A percentile compares a stretch with the other conserved stretches of the same genome.
phyloP scores from a whole-genome alignment of 164 flowering plant genomes.

The Euptelea pleiosperma region DNA sequence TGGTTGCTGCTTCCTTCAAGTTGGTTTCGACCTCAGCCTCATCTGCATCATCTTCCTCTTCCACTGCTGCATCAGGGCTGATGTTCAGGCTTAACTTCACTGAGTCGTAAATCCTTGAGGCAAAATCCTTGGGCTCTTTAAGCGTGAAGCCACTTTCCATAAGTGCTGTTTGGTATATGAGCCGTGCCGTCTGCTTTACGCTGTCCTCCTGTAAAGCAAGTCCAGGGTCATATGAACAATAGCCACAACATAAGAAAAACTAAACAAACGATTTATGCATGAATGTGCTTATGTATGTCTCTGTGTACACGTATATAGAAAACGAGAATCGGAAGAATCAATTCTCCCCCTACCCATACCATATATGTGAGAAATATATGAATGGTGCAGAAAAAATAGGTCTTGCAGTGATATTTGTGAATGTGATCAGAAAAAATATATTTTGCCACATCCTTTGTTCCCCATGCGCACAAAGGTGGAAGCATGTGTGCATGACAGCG shows the following conservation, averaged over 20 bases:
- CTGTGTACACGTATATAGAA: too few relatives aligned
- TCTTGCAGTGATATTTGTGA: too few relatives aligned
- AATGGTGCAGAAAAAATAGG: too few relatives aligned
- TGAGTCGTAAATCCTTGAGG: constrained; percentile 65
- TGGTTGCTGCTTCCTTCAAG: constrained; percentile 22
- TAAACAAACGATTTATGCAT: too few relatives aligned
- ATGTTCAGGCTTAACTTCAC: constrained; percentile 76
- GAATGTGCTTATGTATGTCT: too few relatives aligned
- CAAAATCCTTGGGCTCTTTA: constrained; percentile 80
- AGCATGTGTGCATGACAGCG: too few relatives aligned
- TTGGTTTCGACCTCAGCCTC: constrained; percentile 38
- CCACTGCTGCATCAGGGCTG: constrained; percentile 70
- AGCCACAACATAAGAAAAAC: not conserved
- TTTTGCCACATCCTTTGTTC: too few relatives aligned
- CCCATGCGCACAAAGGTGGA: too few relatives aligned
- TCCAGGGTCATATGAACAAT: not conserved
- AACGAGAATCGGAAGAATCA: too few relatives aligned
- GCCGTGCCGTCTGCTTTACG: constrained; percentile 71
- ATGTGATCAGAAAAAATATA: too few relatives aligned
- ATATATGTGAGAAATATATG: too few relatives aligned
- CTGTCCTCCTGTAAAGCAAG: constrained; percentile 54
- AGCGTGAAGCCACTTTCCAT: constrained; percentile 89
- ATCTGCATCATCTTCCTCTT: constrained; percentile 68
- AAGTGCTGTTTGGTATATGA: constrained; percentile 89
- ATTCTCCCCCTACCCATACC: too few relatives aligned